Base-by-base conservation (phyloP, 495 filamentous ascomycete species). In the Tuber magnatum region DNA sequence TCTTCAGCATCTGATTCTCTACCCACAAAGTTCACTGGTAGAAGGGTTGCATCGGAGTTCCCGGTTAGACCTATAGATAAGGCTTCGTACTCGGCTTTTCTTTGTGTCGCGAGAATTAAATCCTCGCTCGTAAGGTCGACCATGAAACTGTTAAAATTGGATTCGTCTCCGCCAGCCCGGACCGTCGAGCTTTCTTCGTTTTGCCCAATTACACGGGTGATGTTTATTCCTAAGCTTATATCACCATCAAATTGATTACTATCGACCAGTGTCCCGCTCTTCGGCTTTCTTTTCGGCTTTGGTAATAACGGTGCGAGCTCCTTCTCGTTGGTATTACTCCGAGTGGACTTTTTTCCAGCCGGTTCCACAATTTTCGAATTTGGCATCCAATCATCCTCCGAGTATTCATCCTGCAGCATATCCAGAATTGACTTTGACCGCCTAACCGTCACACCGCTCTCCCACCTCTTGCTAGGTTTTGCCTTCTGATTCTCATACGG, bases 291-390 rank as follows among this genome's bases (percentile, higher is more conserved):
- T 72, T 79, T 79, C n/a, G 76, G 61, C 69, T 80, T 80, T 22
- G 79, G 79, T n/a, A 80, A 72, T 14, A 78, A 72, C 56, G 72
- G 78, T 22, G 80, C 69, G 41, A 80, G 75, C 22, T 80, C 79
- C 22, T 61, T 35, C 69, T 70, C 24, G 48, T 44, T 44, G 18
- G 79, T 77, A 32, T 80, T 80, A 46, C 71, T 77, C 28, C 79
- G 75, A 42, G 79, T 80, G 18, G 78, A 74, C 32, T 78, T 81
- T 48, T 61, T 80, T 39, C 72, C 74, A 16, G 72, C 70, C 24
- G 73, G 42, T 24, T 61, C 35, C 32, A 35, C 20, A 42, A 68
- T 75, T 2, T 56, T 71, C 4, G 61, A 7, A 46, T 71, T 78
- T 18, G 71, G 76, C 32, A 9, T 68, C 77, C 76, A 79, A 42